These are phyloP conservation scores for Hyphodiscus hymeniophilus DNA, from an alignment of 495 filamentous ascomycete genomes.

Conservation along the genomic window DNA sequence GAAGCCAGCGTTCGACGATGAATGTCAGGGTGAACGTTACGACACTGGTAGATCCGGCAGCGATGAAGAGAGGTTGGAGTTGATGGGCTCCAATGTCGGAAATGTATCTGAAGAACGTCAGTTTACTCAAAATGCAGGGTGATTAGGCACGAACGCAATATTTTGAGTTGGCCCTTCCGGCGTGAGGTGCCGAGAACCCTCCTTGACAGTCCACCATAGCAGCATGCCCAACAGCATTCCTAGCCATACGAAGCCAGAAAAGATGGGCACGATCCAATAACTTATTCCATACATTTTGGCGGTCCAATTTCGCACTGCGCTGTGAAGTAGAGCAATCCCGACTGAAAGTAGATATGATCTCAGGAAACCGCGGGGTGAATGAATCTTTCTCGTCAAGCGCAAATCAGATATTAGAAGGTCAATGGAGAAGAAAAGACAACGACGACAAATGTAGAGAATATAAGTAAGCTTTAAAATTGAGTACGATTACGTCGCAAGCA, in stretches of 20 bases:
- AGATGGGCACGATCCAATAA: constrained; percentile 46
- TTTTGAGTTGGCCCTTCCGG: constrained; percentile 54
- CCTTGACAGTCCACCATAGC: constrained; percentile 21
- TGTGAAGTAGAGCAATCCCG: too few species aligned
- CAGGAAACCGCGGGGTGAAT: too few species aligned
- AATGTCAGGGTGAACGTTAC: constrained; percentile 78
- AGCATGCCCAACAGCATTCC: constrained; percentile 33
- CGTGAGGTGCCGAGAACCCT: constrained; percentile 51
- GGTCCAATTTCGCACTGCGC: too few species aligned
- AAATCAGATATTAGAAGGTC: too few species aligned
- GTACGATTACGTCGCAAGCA: too few species aligned
- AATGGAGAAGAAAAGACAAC: too few species aligned
- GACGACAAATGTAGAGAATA: too few species aligned
- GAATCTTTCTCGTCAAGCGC: too few species aligned
- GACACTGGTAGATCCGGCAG: constrained; percentile 66
- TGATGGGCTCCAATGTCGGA: constrained; percentile 61
- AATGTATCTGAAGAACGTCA: constrained; percentile 42
- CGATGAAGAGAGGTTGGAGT: constrained; percentile 81
- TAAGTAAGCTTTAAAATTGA: too few species aligned
- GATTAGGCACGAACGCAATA: constrained; percentile 64
- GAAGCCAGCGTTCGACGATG: constrained; percentile 70
- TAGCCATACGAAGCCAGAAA: constrained; percentile 76
- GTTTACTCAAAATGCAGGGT: not conserved
- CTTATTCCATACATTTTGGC: too few species aligned
- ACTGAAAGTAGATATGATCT: too few species aligned